Conservation (phyloP, 148 eudicot genomes). For the Diospyros lotus region DNA sequence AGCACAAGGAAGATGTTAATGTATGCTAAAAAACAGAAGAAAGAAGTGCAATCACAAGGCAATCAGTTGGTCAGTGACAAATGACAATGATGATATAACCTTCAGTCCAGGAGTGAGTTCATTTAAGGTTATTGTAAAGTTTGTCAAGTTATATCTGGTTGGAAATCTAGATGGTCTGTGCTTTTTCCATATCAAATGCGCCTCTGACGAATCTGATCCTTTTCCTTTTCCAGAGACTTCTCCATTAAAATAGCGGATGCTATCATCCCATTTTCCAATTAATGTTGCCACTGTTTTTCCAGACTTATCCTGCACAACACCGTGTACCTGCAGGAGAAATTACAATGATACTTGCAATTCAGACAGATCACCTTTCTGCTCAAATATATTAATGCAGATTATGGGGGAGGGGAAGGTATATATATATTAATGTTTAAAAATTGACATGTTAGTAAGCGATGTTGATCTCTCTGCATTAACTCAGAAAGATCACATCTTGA, state of each 20-base stretch:
- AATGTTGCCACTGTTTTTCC: constrained; percentile 14
- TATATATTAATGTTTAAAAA: too few relatives aligned
- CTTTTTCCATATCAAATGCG: constrained; percentile 16
- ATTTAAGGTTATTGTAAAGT: constrained; percentile 27
- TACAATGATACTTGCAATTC: background rate
- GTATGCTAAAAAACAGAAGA: background rate
- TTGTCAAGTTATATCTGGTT: constrained; percentile 28
- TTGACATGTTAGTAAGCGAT: too few relatives aligned
- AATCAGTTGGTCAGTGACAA: background rate
- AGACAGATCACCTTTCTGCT: too few relatives aligned
- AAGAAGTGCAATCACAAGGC: background rate
- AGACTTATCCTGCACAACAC: constrained; percentile 14
- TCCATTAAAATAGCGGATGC: constrained; percentile 13
- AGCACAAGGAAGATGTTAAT: background rate
- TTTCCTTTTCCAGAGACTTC: constrained; percentile 9
- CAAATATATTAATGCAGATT: too few relatives aligned
- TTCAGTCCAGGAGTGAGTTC: constrained; percentile 31
- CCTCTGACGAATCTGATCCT: constrained; percentile 12
- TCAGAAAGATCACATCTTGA: too few relatives aligned
- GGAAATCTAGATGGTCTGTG: constrained; percentile 16
- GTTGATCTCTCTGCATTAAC: too few relatives aligned
- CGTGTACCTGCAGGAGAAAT: constrained; percentile 19
- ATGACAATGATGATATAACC: constrained; percentile 8
- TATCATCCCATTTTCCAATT: constrained; percentile 17
- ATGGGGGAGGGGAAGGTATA: too few relatives aligned